A percentile compares a stretch with the other conserved stretches of the same genome.
phyloP scores from a whole-genome alignment of 2,329 filamentous ascomycete species.

The Metarhizium guizhouense region DNA sequence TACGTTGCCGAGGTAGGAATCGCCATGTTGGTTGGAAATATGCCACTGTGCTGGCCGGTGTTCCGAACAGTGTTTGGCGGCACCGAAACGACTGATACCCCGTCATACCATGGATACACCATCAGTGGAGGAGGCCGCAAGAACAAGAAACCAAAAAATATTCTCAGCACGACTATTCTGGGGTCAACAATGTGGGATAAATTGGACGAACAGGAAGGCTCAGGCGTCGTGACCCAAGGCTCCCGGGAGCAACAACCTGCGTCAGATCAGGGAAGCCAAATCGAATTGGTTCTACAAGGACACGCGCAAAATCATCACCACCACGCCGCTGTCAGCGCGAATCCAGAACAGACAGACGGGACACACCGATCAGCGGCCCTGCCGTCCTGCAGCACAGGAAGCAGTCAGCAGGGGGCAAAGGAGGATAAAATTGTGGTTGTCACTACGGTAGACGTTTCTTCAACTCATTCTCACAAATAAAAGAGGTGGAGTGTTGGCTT shows the following conservation, averaged over 20 bases:
- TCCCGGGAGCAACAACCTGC: not conserved
- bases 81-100: conserved; percentile 13
- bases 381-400: not conserved
- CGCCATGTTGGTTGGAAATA: conserved; percentile 50
- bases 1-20: conserved; percentile 51
- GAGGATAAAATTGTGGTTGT: conserved; percentile 18
- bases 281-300: conserved; percentile 18
- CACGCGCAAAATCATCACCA: conserved; percentile 6
- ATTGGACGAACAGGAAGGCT: conserved; percentile 17
- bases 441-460: conserved; percentile 18
- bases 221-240: not conserved
- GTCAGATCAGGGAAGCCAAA: conserved; percentile 17
- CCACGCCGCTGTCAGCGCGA: conserved; percentile 9
- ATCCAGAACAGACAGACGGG: conserved; percentile 3
- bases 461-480: conserved; percentile 5
- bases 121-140: conserved; percentile 9
- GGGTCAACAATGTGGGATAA: conserved; percentile 19
- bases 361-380: conserved; percentile 2
- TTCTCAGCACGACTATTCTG: conserved; percentile 11
- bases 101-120: conserved; percentile 14
- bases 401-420: conserved; percentile 1
- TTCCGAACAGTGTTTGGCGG: conserved; percentile 32
- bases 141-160: conserved; percentile 6
- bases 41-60: conserved; percentile 51
- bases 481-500: not conserved